These are phyloP conservation scores for Pseudogymnoascus sp. DNA, from an alignment of 2,329 filamentous ascomycete species.

Conservation along the genomic window DNA sequence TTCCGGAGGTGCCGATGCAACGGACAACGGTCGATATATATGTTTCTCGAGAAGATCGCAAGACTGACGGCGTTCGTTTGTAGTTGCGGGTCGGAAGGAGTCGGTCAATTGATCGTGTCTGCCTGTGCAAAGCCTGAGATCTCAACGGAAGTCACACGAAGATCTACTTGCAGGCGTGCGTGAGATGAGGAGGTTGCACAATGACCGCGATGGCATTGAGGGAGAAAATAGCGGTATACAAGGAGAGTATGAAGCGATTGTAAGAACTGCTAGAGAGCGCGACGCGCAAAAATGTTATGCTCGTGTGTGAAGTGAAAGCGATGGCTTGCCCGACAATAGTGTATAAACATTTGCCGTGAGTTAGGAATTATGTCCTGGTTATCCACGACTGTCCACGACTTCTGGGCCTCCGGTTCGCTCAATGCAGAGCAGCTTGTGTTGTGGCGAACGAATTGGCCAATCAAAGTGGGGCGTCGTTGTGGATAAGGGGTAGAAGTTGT, in stretches of 20 bases:
- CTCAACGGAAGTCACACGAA: constrained; percentile 6
- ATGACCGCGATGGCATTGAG: constrained; percentile 3
- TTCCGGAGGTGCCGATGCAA: not conserved
- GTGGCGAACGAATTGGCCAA: constrained; percentile 6
- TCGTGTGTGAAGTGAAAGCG: not conserved
- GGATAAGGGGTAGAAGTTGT: not conserved
- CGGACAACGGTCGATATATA: not conserved
- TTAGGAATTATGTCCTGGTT: constrained; percentile 7
- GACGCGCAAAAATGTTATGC: constrained; percentile 3
- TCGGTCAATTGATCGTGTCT: not conserved
- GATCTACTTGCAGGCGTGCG: constrained; percentile 4
- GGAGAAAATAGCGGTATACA: not conserved
- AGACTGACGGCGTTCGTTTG: not conserved
- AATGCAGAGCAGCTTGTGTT: not conserved
- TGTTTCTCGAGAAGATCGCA: not conserved
- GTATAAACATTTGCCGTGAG: constrained; percentile 1
- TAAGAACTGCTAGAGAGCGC: not conserved
- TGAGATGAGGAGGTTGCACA: constrained; percentile 7
- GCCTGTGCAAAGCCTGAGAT: constrained; percentile 1
- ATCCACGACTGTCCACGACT: constrained; percentile 2
- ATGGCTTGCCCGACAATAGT: constrained; percentile 2
- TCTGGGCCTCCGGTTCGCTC: not conserved
- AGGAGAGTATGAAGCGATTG: not conserved
- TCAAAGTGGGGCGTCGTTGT: not conserved
- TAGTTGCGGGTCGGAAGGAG: not conserved